Conservation (phyloP, 1,284 basidiomycete genomes). For the Rhodotorula sp. region DNA sequence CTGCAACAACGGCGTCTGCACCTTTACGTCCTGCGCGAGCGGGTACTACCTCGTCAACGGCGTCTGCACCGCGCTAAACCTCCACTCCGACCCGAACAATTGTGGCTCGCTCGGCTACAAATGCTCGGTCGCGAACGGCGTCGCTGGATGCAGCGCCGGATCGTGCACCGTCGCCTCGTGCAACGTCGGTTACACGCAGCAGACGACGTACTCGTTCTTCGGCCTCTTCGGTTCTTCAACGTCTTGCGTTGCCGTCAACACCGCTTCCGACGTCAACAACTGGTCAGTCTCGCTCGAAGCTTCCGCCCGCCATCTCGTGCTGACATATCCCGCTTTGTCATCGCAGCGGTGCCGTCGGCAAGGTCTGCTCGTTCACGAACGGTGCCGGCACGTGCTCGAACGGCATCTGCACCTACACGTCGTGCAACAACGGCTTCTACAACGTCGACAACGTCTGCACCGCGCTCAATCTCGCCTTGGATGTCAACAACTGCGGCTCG, state of each 20-base stretch:
- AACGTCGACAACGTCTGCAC: conserved; percentile 6
- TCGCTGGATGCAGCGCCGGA: conserved; percentile 9
- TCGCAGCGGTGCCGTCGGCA: conserved; percentile 26
- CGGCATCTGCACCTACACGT: conserved; percentile 16
- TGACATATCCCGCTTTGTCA: neutral
- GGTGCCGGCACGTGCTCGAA: conserved; percentile 21
- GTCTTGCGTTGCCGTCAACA: conserved; percentile 11
- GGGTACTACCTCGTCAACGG: conserved; percentile 28
- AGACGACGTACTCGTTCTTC: conserved; percentile 8
- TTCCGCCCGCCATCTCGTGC: neutral
- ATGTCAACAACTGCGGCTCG: conserved; percentile 15
- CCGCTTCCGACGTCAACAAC: conserved; percentile 4
- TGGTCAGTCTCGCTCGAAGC: neutral
- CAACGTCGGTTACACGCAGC: conserved; percentile 20
- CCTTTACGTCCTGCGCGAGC: conserved; percentile 13
- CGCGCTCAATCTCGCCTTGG: conserved; percentile 2
- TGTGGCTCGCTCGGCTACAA: conserved; percentile 28
- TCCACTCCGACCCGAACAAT: conserved; percentile 26
- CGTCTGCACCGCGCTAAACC: conserved; percentile 19
- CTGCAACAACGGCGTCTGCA: conserved; percentile 19
- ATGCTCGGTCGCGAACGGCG: conserved; percentile 16
- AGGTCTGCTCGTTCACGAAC: conserved; percentile 21
- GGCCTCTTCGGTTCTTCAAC: neutral
- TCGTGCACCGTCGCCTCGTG: conserved; percentile 22
- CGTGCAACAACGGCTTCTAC: conserved; percentile 27